Percentiles rank a stretch among this genome's conserved stretches.
Conservation (phyloP, 2,329 filamentous ascomycete genomes). For the Lachnum nothofagi region DNA sequence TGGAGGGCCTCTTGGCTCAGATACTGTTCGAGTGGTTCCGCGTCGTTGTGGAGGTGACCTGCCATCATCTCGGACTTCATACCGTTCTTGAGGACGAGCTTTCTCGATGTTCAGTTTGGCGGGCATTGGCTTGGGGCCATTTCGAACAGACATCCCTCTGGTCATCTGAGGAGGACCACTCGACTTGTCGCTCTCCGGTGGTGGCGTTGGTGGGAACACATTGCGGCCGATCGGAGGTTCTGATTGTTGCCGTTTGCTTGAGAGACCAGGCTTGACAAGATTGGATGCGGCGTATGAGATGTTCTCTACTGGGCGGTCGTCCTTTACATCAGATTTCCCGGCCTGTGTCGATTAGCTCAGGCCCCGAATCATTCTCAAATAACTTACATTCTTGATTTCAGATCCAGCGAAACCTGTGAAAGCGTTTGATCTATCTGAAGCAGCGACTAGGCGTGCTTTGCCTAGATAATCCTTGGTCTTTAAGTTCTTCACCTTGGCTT, state of each 20-base stretch:
- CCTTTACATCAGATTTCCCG: conserved; percentile 53
- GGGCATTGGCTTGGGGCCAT: conserved; percentile 55
- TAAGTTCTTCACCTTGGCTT: conserved; percentile 95
- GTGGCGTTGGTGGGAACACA: conserved; percentile 95
- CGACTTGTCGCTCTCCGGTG: conserved; percentile 76
- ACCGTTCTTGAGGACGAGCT: conserved; percentile 42
- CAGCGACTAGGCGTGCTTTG: conserved; percentile 88
- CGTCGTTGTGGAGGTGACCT: conserved; percentile 37
- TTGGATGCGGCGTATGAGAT: conserved; percentile 91
- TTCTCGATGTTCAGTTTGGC: conserved; percentile 59
- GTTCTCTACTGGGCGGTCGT: conserved; percentile 77
- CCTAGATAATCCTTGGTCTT: conserved; percentile 97
- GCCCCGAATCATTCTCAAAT: conserved; percentile 3
- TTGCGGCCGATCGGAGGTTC: conserved; percentile 75
- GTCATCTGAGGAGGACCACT: conserved; percentile 35
- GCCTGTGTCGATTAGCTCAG: conserved; percentile 37
- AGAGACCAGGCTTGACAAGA: conserved; percentile 79
- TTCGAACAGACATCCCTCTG: conserved; percentile 57
- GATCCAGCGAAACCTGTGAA: conserved; percentile 77
- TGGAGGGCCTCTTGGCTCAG: conserved; percentile 44
- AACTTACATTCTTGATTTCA: conserved; percentile 67
- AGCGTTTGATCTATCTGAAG: conserved; percentile 72
- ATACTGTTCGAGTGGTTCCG: conserved; percentile 45
- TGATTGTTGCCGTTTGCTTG: conserved; percentile 76
- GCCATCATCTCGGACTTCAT: conserved; percentile 31